phyloP scores from a whole-genome alignment of 2,329 filamentous ascomycete genomes.

The Septoria petroselini region DNA sequence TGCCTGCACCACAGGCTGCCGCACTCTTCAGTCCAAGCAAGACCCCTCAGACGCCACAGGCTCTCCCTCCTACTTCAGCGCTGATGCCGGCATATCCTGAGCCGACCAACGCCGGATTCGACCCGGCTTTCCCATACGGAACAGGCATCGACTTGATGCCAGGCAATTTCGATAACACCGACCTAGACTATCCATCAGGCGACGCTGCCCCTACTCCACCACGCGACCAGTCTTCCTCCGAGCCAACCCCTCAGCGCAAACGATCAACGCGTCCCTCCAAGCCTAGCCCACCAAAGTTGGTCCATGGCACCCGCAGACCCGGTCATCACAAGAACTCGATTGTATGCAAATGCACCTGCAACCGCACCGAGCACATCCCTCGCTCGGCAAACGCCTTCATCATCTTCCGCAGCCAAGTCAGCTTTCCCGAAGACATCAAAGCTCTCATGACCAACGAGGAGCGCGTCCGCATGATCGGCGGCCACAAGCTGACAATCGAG shows the following conservation, averaged over 20 bases:
- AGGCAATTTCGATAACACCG: neutral
- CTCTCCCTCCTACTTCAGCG: no score
- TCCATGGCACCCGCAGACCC: neutral
- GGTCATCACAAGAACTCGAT: neutral
- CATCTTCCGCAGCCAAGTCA: neutral
- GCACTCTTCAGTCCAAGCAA: neutral
- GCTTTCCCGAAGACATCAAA: neutral
- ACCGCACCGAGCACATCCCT: neutral
- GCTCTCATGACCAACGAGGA: neutral
- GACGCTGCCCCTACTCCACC: no score
- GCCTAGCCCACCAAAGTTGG: no score
- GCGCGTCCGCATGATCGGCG: neutral
- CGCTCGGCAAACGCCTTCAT: slow-evolving; percentile 10
- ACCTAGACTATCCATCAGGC: no score
- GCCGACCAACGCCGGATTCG: no score
- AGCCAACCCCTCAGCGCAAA: no score
- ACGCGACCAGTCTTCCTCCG: no score
- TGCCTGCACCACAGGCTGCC: neutral
- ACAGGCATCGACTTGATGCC: neutral
- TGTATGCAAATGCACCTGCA: neutral
- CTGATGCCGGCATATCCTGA: no score
- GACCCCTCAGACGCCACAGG: no score
- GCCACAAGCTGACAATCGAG: neutral
- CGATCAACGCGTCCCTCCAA: no score
- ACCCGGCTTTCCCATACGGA: no score